phyloP scores from a whole-genome alignment of 345 rosid species.

The Camelina laxa region DNA sequence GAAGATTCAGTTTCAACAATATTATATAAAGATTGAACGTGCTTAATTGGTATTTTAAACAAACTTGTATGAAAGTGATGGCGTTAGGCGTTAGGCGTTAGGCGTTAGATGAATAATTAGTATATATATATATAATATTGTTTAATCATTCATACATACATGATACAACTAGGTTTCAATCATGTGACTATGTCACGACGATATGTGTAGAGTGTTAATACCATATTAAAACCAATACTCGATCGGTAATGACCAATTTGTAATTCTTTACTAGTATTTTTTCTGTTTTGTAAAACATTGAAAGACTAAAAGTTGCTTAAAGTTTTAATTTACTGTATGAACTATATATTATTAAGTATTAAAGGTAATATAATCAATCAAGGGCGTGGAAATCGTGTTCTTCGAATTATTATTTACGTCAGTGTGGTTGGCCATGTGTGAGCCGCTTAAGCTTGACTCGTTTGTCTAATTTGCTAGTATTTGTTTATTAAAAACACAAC shows the following conservation, averaged over 20 bases:
- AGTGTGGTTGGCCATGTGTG: conserved; percentile 21
- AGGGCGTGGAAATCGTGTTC: conserved; percentile 15
- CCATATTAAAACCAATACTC: background rate
- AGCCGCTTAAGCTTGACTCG: background rate
- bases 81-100: conserved; percentile 7
- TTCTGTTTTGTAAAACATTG: background rate
- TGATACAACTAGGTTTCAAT: conserved; percentile 9
- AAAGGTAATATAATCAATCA: background rate
- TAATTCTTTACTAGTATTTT: background rate
- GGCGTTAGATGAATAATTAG: conserved; percentile 9
- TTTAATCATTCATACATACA: conserved; percentile 24
- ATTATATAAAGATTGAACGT: background rate
- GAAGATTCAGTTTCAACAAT: no score
- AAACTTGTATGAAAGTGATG: conserved; percentile 21
- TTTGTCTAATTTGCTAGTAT: conserved; percentile 1
- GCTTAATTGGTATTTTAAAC: background rate
- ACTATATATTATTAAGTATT: no score
- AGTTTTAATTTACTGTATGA: no score
- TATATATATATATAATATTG: background rate
- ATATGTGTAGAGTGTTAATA: background rate
- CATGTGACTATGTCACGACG: background rate
- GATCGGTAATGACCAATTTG: conserved; percentile 1
- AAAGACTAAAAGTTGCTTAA: background rate
- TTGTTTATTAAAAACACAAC: conserved; percentile 11
- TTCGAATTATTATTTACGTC: background rate